Evolutionary conservation across 108 stramenopile genomes (phyloP).

Genomic region (Asterionellopsis glacialis): DNA sequence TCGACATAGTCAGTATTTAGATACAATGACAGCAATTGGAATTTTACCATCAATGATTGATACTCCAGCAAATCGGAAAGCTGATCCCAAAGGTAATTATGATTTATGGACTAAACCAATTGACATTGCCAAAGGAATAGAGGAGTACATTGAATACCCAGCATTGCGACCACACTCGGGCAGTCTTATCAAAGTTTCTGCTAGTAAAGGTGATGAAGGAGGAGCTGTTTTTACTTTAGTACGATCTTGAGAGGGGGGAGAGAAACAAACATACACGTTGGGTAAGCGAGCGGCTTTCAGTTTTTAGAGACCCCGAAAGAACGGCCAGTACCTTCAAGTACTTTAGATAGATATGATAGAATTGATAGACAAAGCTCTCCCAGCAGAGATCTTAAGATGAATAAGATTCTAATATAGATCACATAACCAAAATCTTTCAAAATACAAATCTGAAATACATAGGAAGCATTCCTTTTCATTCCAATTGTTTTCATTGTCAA

Average conservation of each 20-base stretch:
- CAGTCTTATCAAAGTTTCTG: slow-evolving; percentile 73
- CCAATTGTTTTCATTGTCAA: no score
- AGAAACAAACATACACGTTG: no score
- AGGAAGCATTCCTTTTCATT: no score
- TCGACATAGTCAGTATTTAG: slow-evolving; percentile 23
- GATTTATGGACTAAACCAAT: slow-evolving; percentile 60
- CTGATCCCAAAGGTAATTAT: slow-evolving; percentile 40
- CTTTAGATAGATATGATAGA: no score
- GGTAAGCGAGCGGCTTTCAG: no score
- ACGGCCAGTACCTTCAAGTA: no score
- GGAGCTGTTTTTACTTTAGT: slow-evolving; percentile 60
- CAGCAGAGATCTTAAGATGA: no score
- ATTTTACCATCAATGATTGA: slow-evolving; percentile 77
- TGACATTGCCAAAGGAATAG: slow-evolving; percentile 77
- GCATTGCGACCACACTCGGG: slow-evolving; percentile 73
- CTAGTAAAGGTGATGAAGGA: slow-evolving; percentile 28
- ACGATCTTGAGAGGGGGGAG: slow-evolving; percentile 20
- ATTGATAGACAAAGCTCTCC: no score
- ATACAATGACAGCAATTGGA: slow-evolving; percentile 39
- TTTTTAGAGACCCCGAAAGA: no score
- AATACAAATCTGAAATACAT: no score
- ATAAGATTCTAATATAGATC: no score
- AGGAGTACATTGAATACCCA: slow-evolving; percentile 56
- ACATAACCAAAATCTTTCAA: no score
- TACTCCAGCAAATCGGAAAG: slow-evolving; percentile 67